Evolutionary conservation across 345 rosid genomes (phyloP), one percentile per base, ranked within the genome.

Genomic region (Melaleuca alternifolia): DNA sequence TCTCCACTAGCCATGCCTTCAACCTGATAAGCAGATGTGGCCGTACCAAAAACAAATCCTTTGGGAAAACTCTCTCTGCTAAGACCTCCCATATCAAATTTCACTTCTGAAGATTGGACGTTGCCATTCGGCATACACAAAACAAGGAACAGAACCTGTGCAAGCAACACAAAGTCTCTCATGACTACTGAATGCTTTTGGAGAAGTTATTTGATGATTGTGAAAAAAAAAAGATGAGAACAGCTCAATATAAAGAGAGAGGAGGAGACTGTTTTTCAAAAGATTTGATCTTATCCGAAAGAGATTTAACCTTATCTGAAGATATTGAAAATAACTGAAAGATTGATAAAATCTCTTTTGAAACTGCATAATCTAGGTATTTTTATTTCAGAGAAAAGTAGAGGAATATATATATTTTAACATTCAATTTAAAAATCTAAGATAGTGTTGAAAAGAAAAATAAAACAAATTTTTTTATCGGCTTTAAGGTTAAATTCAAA

Each of bases 1-100:
- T 87, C 95, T 79, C 93, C 90, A 33, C 89, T 86, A 2, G 95
- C 91, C 93, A 91, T 92, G 26, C 97, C 97, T 91, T 94, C 95
- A 46, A 91, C 93, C 82, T 93, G 93, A 81, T 88, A 92, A 21
- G 95, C 95, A 5, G 95, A 92, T 5, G 94, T 90, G 0, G 93
- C 93, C 4, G 93, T 89, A 11, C 95, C 94, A 52, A 91, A 92
- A 52, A 91, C 26, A 83, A 93, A 93, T 1, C 92, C 93, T n/a
- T 87, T 50, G 4, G 92, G 93, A 83, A 93, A 93, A 84, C 90
- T 90, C n/a, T 85, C 76, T 30, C 93, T 77, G 83, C 90, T 87
- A 13, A 93, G 86, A 26, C 93, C 95, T 56, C 90, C 93, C 12
- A 92, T 86, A 86, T 91, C 95, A 23, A 89, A 83, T 83, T 71